A percentile compares a stretch with the other conserved stretches of the same genome.
These are phyloP conservation scores for Claviceps cyperi DNA, from an alignment of 2,329 filamentous ascomycete genomes.

Conservation along the genomic window DNA sequence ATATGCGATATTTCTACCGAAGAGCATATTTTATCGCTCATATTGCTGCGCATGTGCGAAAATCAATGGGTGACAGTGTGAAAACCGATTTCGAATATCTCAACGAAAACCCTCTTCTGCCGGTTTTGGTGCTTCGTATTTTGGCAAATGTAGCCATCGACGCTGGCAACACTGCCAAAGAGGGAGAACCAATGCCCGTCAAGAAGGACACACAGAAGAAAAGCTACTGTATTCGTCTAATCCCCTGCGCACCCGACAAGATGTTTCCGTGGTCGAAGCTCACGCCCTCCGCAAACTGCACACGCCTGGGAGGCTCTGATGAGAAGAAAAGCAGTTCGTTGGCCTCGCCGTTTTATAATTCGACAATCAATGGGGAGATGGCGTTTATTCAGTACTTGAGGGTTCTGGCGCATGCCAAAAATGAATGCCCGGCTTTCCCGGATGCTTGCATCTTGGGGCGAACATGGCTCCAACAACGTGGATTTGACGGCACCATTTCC, in stretches of 20 bases:
- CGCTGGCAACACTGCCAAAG: conserved; percentile 6
- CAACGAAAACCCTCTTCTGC: conserved; percentile 62
- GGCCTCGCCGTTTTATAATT: conserved; percentile 78
- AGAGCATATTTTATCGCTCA: conserved; percentile 82
- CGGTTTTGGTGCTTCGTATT: conserved; percentile 40
- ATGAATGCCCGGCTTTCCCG: conserved; percentile 55
- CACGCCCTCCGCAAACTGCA: conserved; percentile 51
- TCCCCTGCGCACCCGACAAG: conserved; percentile 55
- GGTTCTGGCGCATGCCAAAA: conserved; percentile 54
- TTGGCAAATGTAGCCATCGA: conserved; percentile 10
- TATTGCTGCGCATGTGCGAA: conserved; percentile 55
- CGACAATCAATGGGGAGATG: conserved; percentile 64
- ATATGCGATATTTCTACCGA: conserved; percentile 90
- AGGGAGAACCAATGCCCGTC: conserved; percentile 7
- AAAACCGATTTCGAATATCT: conserved; percentile 49
- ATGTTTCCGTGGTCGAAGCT: conserved; percentile 62
- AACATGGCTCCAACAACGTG: conserved; percentile 80
- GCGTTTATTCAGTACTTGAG: conserved; percentile 62
- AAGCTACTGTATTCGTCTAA: conserved; percentile 52
- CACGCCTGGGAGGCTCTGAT: conserved; percentile 40
- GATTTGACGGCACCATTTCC: conserved; percentile 55
- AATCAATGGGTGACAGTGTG: conserved; percentile 37
- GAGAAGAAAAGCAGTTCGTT: conserved; percentile 26
- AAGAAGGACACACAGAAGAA: conserved; percentile 17
- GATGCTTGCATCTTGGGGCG: conserved; percentile 79